Evolutionary conservation across 495 filamentous ascomycete genomes (phyloP), one percentile per base, ranked within the genome.

Genomic region (Amniculicola lignicola): DNA sequence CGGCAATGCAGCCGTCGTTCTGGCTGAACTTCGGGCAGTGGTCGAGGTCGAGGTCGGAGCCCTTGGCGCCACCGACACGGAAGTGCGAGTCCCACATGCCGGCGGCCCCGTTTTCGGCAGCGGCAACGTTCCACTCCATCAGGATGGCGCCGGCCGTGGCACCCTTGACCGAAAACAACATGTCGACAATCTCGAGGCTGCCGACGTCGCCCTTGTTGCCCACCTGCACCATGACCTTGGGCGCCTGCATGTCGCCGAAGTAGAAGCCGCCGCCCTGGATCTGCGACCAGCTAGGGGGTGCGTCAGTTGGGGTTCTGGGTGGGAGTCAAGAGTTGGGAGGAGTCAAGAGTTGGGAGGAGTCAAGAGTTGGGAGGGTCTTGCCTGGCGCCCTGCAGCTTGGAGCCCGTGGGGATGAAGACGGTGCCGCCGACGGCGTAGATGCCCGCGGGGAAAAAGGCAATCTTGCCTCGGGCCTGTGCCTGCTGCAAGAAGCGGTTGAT

Each of bases 51-150:
- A 77, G 67, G 21, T 76, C 42, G 1, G 79, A 81, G 25, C 79
- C 79, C 5, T 67, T 65, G 54, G 79, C 82, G 10, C 80, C 80
- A 28, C 79, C 80, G 55, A 83, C 73, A 2, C 80, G 71, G 1
- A 75, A 69, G 60, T 83, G 80, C 6, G 81, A 78, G 54, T 82
- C 80, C 80, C 79, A 83, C 67, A 81, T 82, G 77, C 80, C 79
- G 7, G 29, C 7, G n/a, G 29, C 29, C n/a, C n/a, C n/a, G n/a
- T n/a, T n/a, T n/a, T n/a, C n/a, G n/a, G n/a, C n/a, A n/a, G n/a
- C n/a, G n/a, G n/a, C n/a, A 23, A 73, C 49, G 38, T 72, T 73
- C 60, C 64, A 72, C 41, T 73, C 51, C 25, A 73, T 66, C 0
- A 73, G 65, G 11, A 72, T 57, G 0, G 70, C 70, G 33, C 70